phyloP scores from a whole-genome alignment of 495 filamentous ascomycete genomes.

The Usnea hakonensis region DNA sequence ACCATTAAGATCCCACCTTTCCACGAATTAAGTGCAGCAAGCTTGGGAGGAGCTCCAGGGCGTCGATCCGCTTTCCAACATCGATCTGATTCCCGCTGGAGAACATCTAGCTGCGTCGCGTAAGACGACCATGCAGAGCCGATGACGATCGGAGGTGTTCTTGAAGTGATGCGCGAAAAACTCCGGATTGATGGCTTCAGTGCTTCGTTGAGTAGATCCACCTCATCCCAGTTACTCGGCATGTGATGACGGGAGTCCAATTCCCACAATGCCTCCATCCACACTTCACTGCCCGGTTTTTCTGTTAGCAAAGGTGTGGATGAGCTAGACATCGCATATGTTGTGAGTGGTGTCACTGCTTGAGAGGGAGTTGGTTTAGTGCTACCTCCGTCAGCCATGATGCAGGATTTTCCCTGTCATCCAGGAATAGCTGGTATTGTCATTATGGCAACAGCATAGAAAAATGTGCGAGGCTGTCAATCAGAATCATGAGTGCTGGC shows the following conservation, averaged over 20 bases:
- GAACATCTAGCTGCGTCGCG: not conserved
- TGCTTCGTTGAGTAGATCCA: not conserved
- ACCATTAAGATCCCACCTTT: not conserved
- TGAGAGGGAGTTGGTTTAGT: not conserved
- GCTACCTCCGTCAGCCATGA: not conserved
- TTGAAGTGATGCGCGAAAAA: not conserved
- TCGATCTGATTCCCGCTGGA: constrained; percentile 1
- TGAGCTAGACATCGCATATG: not conserved
- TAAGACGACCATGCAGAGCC: not conserved
- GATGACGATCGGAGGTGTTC: not conserved
- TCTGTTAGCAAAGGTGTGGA: not conserved
- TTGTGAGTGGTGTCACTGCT: not conserved
- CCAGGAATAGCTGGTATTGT: not conserved
- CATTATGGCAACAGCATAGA: not conserved
- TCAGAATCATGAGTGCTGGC: not conserved
- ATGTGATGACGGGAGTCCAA: not conserved
- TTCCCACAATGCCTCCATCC: not conserved
- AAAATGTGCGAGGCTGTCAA: not conserved
- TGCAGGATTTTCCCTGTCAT: not conserved
- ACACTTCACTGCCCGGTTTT: not conserved
- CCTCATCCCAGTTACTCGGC: not conserved
- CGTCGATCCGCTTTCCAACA: not conserved
- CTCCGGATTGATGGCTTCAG: not conserved
- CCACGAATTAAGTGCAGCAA: not conserved
- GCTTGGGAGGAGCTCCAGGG: not conserved